Percentiles rank a stretch among this genome's conserved stretches.
Evolutionary conservation across 257 asterid species (phyloP).

Genomic region (Avicennia marina): DNA sequence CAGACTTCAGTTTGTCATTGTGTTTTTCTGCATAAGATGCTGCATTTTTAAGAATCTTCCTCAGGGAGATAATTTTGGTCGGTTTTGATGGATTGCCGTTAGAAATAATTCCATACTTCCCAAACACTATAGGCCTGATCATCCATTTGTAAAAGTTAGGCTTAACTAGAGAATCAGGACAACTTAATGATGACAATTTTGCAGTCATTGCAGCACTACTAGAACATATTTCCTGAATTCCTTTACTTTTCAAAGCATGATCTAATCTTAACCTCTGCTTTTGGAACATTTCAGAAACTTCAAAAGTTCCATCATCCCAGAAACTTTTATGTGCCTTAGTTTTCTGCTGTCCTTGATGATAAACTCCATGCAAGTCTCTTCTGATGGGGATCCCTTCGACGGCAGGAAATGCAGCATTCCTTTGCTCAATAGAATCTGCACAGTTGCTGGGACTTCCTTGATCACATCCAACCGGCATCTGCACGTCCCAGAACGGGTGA

Average conservation of each 20-base stretch:
- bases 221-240: slow-evolving; percentile 18
- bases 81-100: slow-evolving; percentile 43
- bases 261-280: slow-evolving; percentile 35
- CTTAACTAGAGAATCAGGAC: slow-evolving; percentile 20
- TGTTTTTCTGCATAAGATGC: slow-evolving; percentile 15
- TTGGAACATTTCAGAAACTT: slow-evolving; percentile 20
- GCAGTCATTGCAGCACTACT: slow-evolving; percentile 24
- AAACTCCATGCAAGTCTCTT: slow-evolving; percentile 18
- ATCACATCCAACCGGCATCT: slow-evolving; percentile 22
- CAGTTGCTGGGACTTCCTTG: slow-evolving; percentile 25
- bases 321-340: slow-evolving; percentile 21
- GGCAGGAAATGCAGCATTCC: slow-evolving; percentile 23
- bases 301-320: slow-evolving; percentile 14
- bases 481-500: slow-evolving; percentile 17
- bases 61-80: slow-evolving; percentile 39
- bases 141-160: slow-evolving; percentile 20
- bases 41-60: slow-evolving; percentile 27
- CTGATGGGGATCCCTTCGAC: slow-evolving; percentile 15
- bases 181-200: slow-evolving; percentile 23
- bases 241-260: slow-evolving; percentile 21
- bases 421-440: slow-evolving; percentile 23
- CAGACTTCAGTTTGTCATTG: slow-evolving; percentile 20
- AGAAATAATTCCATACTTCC: slow-evolving; percentile 56
- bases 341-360: slow-evolving; percentile 23
- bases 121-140: slow-evolving; percentile 44